Evolutionary conservation across 495 filamentous ascomycete genomes (phyloP), one percentile per base, ranked within the genome.

Genomic region (Arthonia radiata): DNA sequence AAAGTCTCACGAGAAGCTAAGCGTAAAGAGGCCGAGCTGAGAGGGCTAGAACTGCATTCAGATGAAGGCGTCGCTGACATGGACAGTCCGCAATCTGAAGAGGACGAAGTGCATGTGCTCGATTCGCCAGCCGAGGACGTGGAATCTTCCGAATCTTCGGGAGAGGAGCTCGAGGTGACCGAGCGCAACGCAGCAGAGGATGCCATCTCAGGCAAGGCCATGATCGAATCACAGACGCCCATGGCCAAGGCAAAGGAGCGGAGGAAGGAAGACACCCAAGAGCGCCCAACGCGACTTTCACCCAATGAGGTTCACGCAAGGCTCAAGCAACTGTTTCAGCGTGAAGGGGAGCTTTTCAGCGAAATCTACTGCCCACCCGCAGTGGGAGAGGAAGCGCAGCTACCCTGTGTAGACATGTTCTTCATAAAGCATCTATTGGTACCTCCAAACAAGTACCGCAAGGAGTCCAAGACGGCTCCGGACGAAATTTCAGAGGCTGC

Each of bases 381-480:
- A 13, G 37, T 50, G 5, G 38, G 51, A 10, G 55, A 56, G 34
- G 44, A 50, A 30, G 49, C 46, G 12, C 60, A 57, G 31, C 52
- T 48, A 8, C 48, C 83, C 5, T 61, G 52, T 4, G 64, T 78
- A 0, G 73, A 86, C 40, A 92, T 92, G 66, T 92, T 99, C 48
- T 99, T 99, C 50, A 57, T 94, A 25, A 66, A 70, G 33, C 67
- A 57, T 17, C 50, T 99, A 18, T 46, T 92, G 13, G 74, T 99
- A 3, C 81, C 89, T 10, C 86, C 89, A 0, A 93, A 86, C 42
- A 75, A 68, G 38, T 94, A 72, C 44, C 68, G 89, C n/a, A 80
- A 81, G 13, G 81, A 81, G 44, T 67, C 79, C n/a, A 56, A 60
- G 17, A 73, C 77, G 23, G 74, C 76, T 26, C 61, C 73, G 21